Conservation (phyloP, 1,284 basidiomycete genomes). For the Naganishia liquefaciens region DNA sequence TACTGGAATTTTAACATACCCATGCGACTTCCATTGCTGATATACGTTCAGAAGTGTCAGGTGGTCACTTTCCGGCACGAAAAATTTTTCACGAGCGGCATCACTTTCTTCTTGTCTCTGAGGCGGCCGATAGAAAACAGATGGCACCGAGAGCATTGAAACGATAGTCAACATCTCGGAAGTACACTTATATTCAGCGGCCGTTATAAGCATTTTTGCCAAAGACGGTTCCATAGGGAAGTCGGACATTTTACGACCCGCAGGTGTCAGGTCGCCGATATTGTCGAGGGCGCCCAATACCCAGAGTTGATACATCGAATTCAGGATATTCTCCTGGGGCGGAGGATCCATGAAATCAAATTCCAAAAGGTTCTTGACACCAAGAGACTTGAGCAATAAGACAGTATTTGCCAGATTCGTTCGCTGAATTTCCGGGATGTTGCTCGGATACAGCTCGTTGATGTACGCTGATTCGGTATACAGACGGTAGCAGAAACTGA, state of each 20-base stretch:
- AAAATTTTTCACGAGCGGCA: slow-evolving; percentile 95
- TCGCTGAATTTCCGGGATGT: slow-evolving; percentile 96
- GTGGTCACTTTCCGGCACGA: slow-evolving; percentile 97
- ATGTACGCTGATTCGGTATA: slow-evolving; percentile 95
- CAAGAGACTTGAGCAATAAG: slow-evolving; percentile 87
- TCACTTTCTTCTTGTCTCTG: slow-evolving; percentile 95
- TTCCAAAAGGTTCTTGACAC: slow-evolving; percentile 90
- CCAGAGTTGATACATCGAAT: slow-evolving; percentile 99
- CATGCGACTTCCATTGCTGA: slow-evolving; percentile 95
- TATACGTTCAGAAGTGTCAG: slow-evolving; percentile 94
- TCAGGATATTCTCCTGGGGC: slow-evolving; percentile 82
- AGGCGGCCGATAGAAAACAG: slow-evolving; percentile 93
- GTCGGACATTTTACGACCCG: slow-evolving; percentile 95
- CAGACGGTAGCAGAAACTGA: slow-evolving; percentile 89
- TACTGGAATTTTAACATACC: slow-evolving; percentile 58
- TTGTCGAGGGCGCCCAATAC: slow-evolving; percentile 96
- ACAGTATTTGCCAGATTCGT: slow-evolving; percentile 98
- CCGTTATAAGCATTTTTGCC: slow-evolving; percentile 97
- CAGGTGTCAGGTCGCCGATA: slow-evolving; percentile 88
- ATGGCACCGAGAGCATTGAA: slow-evolving; percentile 96
- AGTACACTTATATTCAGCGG: slow-evolving; percentile 89
- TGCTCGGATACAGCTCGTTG: slow-evolving; percentile 95
- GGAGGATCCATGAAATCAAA: slow-evolving; percentile 99
- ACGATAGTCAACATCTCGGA: slow-evolving; percentile 97
- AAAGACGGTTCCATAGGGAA: slow-evolving; percentile 98